Base-by-base conservation (phyloP, 805 yeast genomes). In the Zygosaccharomyces pseudorouxii region DNA sequence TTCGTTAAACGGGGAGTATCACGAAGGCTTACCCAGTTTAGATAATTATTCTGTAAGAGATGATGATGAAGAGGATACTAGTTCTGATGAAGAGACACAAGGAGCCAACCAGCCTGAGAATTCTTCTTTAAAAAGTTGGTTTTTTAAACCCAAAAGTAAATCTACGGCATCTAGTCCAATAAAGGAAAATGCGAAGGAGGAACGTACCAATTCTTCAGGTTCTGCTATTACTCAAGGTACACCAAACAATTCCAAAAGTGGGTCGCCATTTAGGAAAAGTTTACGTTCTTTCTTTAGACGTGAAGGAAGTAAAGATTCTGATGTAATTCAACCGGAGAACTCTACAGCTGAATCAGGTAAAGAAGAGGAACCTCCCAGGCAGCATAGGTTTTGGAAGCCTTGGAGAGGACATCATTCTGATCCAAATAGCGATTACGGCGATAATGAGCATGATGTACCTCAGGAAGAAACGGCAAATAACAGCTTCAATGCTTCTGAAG, bases 41-140 rank as follows among this genome's bases (percentile, higher is more conserved):
- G 51, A 47, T 9, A 41, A 48, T 27, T 49, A 49, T 35, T 29
- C 45, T 6, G 44, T 51, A 14, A 36, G 48, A 23, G 54, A 53
- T 12, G 59, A 55, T 44, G 55, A 54, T 38, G 52, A 49, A 19
- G 56, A 53, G 29, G 43, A 46, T n/a, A 55, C 57, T 12, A 49
- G 54, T 20, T 54, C 56, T 14, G 59, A 55, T 30, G 55, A 55
- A 19, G 53, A 44, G n/a, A 46, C 33, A 2, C 31, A 30, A 10
- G 54, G 48, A 27, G 19, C 30, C 11, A 48, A 41, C 14, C 49
- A 45, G 12, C 42, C 40, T 12, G 52, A 41, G 16, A 50, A 47
- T 20, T 40, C 53, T 5, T 53, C 58, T 8, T 47, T 48, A 3
- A 47, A 46, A 28, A 46, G 48, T 33, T 51, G 54, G 54, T 51